Conservation (phyloP, 345 rosid genomes). For the Gossypium sturtianum region DNA sequence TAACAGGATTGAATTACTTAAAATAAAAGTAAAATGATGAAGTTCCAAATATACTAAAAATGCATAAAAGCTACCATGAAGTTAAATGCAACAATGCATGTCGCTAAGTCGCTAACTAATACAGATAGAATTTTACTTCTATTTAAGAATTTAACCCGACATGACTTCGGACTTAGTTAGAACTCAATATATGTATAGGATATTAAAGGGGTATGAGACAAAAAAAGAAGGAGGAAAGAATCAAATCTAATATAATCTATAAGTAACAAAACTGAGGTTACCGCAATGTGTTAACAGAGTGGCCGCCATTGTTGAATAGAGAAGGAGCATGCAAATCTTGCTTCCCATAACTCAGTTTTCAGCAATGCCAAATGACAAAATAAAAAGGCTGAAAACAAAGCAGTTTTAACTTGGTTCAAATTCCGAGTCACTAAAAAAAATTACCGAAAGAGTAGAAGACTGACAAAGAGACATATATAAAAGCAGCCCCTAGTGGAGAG, state of each 20-base stretch:
- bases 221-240: background rate
- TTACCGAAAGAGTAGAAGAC: background rate
- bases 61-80: too few species aligned
- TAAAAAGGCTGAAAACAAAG: background rate
- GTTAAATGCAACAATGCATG: too few species aligned
- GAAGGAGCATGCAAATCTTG: conserved; percentile 25
- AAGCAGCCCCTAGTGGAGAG: background rate
- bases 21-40: too few species aligned
- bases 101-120: too few species aligned
- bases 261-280: conserved; percentile 15
- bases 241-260: background rate
- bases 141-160: too few species aligned
- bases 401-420: background rate
- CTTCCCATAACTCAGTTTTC: conserved; percentile 26
- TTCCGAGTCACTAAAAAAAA: background rate
- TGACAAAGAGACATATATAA: background rate
- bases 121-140: too few species aligned
- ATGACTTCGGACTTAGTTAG: too few species aligned
- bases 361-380: background rate
- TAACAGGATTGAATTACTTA: too few species aligned
- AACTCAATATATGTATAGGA: too few species aligned
- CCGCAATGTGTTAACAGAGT: conserved; percentile 34
- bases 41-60: too few species aligned
- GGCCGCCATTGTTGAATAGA: conserved; percentile 31
- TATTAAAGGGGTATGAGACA: too few species aligned